These are phyloP conservation scores for Ogataea trehaloabstinens DNA, from an alignment of 805 yeast genomes.

Conservation along the genomic window DNA sequence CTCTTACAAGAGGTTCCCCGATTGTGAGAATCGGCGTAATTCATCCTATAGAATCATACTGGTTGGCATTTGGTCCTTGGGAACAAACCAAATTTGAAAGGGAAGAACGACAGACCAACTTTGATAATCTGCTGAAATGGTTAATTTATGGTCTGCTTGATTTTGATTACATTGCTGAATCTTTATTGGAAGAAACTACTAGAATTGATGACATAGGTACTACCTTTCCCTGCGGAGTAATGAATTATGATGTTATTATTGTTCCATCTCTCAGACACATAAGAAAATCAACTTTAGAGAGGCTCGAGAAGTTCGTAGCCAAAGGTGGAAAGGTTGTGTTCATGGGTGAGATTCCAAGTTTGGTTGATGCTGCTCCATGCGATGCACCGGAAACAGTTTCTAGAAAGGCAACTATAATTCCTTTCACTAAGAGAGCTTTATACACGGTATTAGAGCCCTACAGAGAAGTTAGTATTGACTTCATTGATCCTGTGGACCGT, in stretches of 20 bases:
- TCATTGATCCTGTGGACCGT: slow-evolving; percentile 7
- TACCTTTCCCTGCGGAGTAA: slow-evolving; percentile 7
- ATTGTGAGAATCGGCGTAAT: slow-evolving; percentile 12
- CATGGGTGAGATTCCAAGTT: slow-evolving; percentile 9
- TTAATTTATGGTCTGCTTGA: slow-evolving; percentile 9
- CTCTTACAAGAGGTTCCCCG: slow-evolving; percentile 8
- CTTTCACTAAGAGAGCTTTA: slow-evolving; percentile 8
- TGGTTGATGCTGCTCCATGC: slow-evolving; percentile 7
- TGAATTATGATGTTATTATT: slow-evolving; percentile 10
- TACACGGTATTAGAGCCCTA: slow-evolving; percentile 4
- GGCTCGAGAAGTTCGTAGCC: slow-evolving; percentile 6
- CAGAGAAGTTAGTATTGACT: slow-evolving; percentile 9
- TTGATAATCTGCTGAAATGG: slow-evolving; percentile 9
- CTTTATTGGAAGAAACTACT: slow-evolving; percentile 6
- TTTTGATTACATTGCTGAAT: slow-evolving; percentile 13
- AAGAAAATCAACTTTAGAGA: slow-evolving; percentile 6
- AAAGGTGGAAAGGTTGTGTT: slow-evolving; percentile 10
- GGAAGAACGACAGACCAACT: slow-evolving; percentile 7
- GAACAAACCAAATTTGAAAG: slow-evolving; percentile 8
- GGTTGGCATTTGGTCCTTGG: slow-evolving; percentile 13
- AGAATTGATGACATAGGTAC: slow-evolving; percentile 4
- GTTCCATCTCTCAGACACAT: slow-evolving; percentile 9
- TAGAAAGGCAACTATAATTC: slow-evolving; percentile 2
- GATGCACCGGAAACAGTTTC: slow-evolving; percentile 1
- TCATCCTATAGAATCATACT: slow-evolving; percentile 13